Conservation (phyloP, 75 land plant genomes). For the Sequoia sempervirens region DNA sequence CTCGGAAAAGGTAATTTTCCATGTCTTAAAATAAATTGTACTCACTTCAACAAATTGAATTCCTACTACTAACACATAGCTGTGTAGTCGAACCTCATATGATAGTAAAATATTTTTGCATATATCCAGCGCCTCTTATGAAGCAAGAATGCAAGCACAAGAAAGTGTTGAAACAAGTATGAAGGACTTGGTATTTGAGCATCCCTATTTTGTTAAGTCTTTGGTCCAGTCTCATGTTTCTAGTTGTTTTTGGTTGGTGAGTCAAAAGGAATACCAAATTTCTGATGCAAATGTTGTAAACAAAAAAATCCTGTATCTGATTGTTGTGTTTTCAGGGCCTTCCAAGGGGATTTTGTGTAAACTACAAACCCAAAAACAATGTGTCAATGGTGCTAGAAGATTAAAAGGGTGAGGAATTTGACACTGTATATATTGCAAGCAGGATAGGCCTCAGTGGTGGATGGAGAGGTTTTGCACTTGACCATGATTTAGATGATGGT, state of each 20-base stretch:
- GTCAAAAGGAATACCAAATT: not conserved
- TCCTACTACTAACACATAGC: not conserved
- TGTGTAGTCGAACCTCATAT: not conserved
- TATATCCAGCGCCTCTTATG: constrained; percentile 25
- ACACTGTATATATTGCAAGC: constrained; percentile 48
- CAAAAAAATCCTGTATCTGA: not conserved
- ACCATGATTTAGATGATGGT: constrained; percentile 68
- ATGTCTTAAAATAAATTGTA: not conserved
- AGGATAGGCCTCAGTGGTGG: constrained; percentile 79
- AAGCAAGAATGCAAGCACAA: constrained; percentile 40
- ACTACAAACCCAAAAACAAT: constrained; percentile 38
- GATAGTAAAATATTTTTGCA: not conserved
- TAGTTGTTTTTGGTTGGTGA: constrained; percentile 79
- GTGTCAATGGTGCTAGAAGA: constrained; percentile 52
- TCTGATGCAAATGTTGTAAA: not conserved
- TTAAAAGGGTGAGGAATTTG: constrained; percentile 51
- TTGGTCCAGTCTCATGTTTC: constrained; percentile 78
- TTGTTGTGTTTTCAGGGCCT: constrained; percentile 47
- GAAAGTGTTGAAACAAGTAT: constrained; percentile 46
- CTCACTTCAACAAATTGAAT: not conserved
- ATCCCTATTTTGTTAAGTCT: constrained; percentile 64
- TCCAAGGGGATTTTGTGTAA: constrained; percentile 52
- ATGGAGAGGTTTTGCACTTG: constrained; percentile 73
- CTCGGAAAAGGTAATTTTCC: not conserved
- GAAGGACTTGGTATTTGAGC: constrained; percentile 22